Evolutionary conservation across 768 basidiomycete species (phyloP), one percentile per base, ranked within the genome.

Genomic region (Rhodotorula sphaerocarpa): DNA sequence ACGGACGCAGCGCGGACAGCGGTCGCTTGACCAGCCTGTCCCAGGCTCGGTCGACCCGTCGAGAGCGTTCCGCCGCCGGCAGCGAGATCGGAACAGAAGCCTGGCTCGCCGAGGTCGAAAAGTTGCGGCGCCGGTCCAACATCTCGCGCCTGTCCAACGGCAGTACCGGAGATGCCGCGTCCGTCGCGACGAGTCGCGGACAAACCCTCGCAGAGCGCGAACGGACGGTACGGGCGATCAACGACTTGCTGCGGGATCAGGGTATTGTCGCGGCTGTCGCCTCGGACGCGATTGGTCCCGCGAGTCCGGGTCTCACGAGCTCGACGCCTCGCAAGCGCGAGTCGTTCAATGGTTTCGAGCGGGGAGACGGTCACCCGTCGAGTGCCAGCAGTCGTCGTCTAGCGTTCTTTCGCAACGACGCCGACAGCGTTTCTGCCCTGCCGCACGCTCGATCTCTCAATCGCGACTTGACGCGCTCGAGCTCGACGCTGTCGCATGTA

Each of bases 201-300:
- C 54, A 33, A 7, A 3, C 50, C n/a, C 44, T 41, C 0, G 34
- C 23, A 21, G 66, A 67, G 9, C 66, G 66, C 21, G 66, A 67
- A 23, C 54, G 58, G 16, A 67, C 61, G 21, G 36, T 67, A 18
- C 53, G 58, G 7, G 61, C 66, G 7, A 59, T 67, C 61, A 67
- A 63, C 21, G 61, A 44, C n/a, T 55, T 67, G 28, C 55, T 63
- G 28, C 55, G 54, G 15, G 58, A 58, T 0, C 56, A 63, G 14
- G 62, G 61, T 5, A 55, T 62, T 47, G 42, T 51, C 16, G 54
- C 55, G 12, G 55, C 31, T 10, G 34, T 1, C 42, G 6, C 16
- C 3, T 16, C 47, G 4, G 21, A 23, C 34, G 50, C 10, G 7
- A 9, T 25, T 12, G 18, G 41, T 14, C 11, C 55, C 3, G 3